Conservation (phyloP, 139 green algal genomes). For the Gonium pectorale region DNA sequence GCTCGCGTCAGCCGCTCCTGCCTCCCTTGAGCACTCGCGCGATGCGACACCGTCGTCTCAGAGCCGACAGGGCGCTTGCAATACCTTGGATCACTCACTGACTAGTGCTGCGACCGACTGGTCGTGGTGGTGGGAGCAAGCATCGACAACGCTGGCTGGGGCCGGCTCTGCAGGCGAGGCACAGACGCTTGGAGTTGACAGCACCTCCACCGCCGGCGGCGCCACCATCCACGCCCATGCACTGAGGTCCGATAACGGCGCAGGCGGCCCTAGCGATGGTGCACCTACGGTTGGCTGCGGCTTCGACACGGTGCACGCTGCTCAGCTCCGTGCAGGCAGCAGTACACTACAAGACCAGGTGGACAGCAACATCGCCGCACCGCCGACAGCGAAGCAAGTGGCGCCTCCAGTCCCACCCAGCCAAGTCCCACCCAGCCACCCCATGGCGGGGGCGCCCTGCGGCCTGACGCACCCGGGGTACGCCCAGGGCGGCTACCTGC, state of each 20-base stretch:
- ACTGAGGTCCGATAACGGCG: not conserved
- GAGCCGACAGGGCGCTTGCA: too few species aligned
- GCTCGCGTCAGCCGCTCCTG: too few species aligned
- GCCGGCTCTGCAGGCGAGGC: not conserved
- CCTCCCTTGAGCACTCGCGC: too few species aligned
- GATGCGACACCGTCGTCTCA: too few species aligned
- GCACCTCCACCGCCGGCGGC: not conserved
- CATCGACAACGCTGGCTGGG: too few species aligned
- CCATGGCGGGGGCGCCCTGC: not conserved
- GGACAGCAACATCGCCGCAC: not conserved
- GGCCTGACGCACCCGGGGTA: conserved; percentile 14
- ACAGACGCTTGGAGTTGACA: not conserved
- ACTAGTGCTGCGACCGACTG: too few species aligned
- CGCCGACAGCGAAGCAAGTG: not conserved
- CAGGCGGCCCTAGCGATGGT: not conserved
- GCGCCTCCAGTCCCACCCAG: not conserved
- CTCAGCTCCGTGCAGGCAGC: not conserved
- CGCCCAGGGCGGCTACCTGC: not conserved
- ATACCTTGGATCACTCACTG: too few species aligned
- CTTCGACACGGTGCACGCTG: not conserved
- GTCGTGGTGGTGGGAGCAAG: conserved; percentile 7
- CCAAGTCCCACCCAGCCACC: not conserved
- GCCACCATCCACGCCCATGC: not conserved
- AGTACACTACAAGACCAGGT: not conserved
- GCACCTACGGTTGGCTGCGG: not conserved